Evolutionary conservation across 2,329 filamentous ascomycete species (phyloP), one percentile per base, ranked within the genome.

Genomic region (Daldinia sp.): DNA sequence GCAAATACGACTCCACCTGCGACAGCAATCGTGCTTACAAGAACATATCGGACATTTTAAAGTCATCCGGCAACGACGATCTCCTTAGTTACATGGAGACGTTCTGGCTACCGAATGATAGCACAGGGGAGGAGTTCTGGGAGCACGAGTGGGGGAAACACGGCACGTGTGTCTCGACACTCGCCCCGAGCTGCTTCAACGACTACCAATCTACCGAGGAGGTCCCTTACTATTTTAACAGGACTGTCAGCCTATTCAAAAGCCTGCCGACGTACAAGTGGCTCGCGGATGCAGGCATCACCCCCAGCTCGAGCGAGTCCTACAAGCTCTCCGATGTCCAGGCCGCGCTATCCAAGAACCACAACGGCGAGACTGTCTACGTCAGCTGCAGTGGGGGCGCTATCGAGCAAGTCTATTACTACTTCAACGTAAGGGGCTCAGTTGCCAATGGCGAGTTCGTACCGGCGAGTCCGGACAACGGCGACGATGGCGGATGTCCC

Each of bases 121-220:
- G 88, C 58, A 77, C 87, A 39, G 85, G 90, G 67, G 84, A 89
- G 69, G 77, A 77, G 9, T 86, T 93, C 68, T 93, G 90, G 90
- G 80, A 89, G 73, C 89, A 92, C 74, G 90, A 93, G 76, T 93
- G 87, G 86, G 80, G 81, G 67, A 93, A 91, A 75, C 90, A 93
- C 73, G 91, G 90, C 57, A 84, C 82, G n/a, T 92, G 90, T 77
- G 85, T 92, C 67, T 87, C 81, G 69, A 93, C 90, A 0, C 81
- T 93, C 8, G 81, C 88, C 47, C 85, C 90, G 0, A 75, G 77
- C 15, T 93, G 90, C 80, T 93, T 92, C 77, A 76, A 78, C 3
- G 73, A 79, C 70, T 90, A 91, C 74, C 76, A 81, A 57, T 76
- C 83, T 0, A 84, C 84, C 9, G 81, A 90, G 63, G 90, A 92